A percentile compares a stretch with the other conserved stretches of the same genome.
Conservation (phyloP, 1,284 basidiomycete species). For the Fomitopsis schrenkii region DNA sequence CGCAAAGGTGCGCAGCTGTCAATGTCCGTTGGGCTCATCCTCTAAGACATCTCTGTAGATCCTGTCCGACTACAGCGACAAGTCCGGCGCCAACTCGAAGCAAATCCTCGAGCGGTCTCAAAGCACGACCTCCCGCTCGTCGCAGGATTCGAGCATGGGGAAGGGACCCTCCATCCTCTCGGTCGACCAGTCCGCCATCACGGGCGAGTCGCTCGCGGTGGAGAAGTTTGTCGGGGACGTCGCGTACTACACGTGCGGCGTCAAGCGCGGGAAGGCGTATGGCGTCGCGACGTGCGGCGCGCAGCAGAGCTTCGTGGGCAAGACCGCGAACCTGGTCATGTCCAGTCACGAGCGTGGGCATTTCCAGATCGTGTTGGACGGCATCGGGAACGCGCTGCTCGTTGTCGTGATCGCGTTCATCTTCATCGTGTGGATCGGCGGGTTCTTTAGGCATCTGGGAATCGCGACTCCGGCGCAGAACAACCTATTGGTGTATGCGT, state of each 20-base stretch:
- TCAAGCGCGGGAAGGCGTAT: slow-evolving; percentile 9
- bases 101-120: not conserved
- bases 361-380: slow-evolving; percentile 9
- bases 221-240: slow-evolving; percentile 8
- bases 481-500: slow-evolving; percentile 8
- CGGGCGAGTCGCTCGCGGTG: slow-evolving; percentile 7
- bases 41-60: not conserved
- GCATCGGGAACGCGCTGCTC: slow-evolving; percentile 4
- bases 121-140: not conserved
- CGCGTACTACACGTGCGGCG: slow-evolving; percentile 9
- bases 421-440: slow-evolving; percentile 9
- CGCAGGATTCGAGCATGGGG: not conserved
- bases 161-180: slow-evolving; percentile 3
- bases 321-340: slow-evolving; percentile 7
- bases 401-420: slow-evolving; percentile 9
- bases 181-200: slow-evolving; percentile 11
- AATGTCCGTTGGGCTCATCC: too few species aligned
- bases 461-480: slow-evolving; percentile 8
- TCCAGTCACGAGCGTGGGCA: slow-evolving; percentile 4
- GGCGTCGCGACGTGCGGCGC: slow-evolving; percentile 1
- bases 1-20: not conserved
- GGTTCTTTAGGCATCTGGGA: slow-evolving; percentile 9
- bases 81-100: not conserved
- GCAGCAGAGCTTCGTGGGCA: slow-evolving; percentile 7
- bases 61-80: slow-evolving; percentile 7